Base-by-base conservation (phyloP, 1,284 basidiomycete species). In the Rhodotorula mucilaginosa region DNA sequence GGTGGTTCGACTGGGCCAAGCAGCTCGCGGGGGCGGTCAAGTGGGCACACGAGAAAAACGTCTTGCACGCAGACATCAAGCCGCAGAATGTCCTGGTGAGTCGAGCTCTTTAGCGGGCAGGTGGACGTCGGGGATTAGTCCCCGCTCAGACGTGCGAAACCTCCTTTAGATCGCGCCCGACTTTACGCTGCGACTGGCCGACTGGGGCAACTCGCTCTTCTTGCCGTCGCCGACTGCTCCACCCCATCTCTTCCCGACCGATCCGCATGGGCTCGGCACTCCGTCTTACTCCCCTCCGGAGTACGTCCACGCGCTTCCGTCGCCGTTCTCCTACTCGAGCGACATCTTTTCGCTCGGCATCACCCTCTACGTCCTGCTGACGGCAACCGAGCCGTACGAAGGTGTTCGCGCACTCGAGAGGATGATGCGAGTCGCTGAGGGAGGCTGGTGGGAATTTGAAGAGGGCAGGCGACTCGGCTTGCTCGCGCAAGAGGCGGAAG, bases 271-370 rank as follows among this genome's bases (percentile, higher is more conserved):
- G 16, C 80, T 84, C 13, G 84, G 84, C 44, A 85, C 84, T 1
- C 79, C 84, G 4, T 79, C 82, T 0, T 85, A 84, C 79, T 82
- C 83, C 0, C 80, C 84, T 0, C 84, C 84, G n/a, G 84, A 85
- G 71, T 81, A 84, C 48, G 78, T 82, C 49, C 78, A 75, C 34
- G 77, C 82, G 0, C 77, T 79, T 10, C 79, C 80, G 2, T 77
- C 76, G 5, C 71, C 76, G 10, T 84, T 84, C 77, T 81, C 80
- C 31, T 84, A 82, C 76, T 80, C 82, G 1, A 80, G 82, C 69
- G 84, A 85, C 78, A 77, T 85, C 60, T 85, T 84, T 75, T 80
- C 82, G 29, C 80, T 84, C 57, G 84, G 84, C 39, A 82, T 84
- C 1, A 83, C 84, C 8, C 80, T 85, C 26, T 80, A 81, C 64